A percentile compares a stretch with the other conserved stretches of the same genome.
Conservation (phyloP, 2,329 filamentous ascomycete species). For the Sclerotinia sclerotiorum region DNA sequence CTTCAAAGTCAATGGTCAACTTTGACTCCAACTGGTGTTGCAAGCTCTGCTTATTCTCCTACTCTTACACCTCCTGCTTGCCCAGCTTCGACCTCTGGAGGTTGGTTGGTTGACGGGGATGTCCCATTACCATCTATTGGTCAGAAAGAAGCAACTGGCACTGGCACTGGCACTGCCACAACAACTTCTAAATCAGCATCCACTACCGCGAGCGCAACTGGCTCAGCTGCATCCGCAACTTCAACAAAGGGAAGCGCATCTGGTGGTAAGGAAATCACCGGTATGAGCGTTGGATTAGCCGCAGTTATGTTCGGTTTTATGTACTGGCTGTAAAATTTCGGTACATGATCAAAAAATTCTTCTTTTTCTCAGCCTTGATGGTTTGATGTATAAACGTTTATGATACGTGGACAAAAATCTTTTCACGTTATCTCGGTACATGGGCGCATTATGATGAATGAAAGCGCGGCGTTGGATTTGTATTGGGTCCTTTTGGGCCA, state of each 20-base stretch:
- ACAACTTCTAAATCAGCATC: constrained; percentile 40
- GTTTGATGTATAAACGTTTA: constrained; percentile 25
- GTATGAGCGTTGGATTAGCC: constrained; percentile 51
- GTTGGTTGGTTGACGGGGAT: constrained; percentile 73
- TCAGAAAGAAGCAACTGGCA: constrained; percentile 33
- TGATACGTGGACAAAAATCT: constrained; percentile 17
- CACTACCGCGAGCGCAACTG: constrained; percentile 36
- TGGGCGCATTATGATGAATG: constrained; percentile 32
- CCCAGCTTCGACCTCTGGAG: constrained; percentile 64
- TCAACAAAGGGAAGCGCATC: constrained; percentile 45
- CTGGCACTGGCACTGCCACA: constrained; percentile 36
- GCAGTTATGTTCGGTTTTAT: constrained; percentile 55
- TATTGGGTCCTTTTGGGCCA: constrained; percentile 10
- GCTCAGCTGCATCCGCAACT: constrained; percentile 41
- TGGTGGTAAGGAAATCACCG: constrained; percentile 49
- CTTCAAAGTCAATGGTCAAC: constrained; percentile 75
- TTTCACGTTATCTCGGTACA: constrained; percentile 21
- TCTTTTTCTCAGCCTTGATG: constrained; percentile 19
- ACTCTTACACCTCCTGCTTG: constrained; percentile 65
- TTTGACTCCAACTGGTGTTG: constrained; percentile 67
- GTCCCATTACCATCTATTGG: constrained; percentile 69
- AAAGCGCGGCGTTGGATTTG: constrained; percentile 32
- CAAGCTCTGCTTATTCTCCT: constrained; percentile 63
- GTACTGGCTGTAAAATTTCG: constrained; percentile 47
- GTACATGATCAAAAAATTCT: not conserved